phyloP scores from a whole-genome alignment of 208 protist genomes.

The Phytomonas francai region DNA sequence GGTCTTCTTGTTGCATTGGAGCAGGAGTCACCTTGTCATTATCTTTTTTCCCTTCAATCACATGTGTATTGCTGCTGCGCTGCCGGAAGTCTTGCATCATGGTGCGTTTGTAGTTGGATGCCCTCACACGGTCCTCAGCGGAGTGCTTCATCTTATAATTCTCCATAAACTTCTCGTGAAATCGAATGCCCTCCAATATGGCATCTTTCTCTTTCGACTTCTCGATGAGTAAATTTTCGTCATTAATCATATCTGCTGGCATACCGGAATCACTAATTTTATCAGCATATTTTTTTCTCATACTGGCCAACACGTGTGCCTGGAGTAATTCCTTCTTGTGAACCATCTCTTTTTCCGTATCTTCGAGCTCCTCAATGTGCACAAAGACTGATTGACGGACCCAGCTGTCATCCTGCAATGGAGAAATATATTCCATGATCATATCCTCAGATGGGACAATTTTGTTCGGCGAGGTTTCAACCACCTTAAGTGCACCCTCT shows the following conservation, averaged over 20 bases:
- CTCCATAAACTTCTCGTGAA: conserved; percentile 73
- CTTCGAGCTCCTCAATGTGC: conserved; percentile 53
- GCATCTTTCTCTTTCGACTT: conserved; percentile 25
- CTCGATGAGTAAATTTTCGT: not conserved
- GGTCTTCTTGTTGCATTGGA: not conserved
- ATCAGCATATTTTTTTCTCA: conserved; percentile 7
- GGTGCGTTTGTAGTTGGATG: conserved; percentile 34
- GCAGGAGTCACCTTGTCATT: not conserved
- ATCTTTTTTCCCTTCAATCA: not conserved
- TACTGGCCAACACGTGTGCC: conserved; percentile 47
- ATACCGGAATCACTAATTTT: no score
- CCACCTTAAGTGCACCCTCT: conserved; percentile 15
- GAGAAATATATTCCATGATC: conserved; percentile 46
- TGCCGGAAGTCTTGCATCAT: conserved; percentile 44
- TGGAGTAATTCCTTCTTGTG: conserved; percentile 73
- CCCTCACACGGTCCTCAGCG: conserved; percentile 31
- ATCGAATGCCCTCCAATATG: conserved; percentile 74
- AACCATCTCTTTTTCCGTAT: conserved; percentile 38
- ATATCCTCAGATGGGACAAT: conserved; percentile 57
- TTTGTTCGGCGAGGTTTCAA: conserved; percentile 24
- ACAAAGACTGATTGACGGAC: conserved; percentile 67
- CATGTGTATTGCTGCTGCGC: conserved; percentile 7
- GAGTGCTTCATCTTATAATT: conserved; percentile 46
- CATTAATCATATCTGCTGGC: no score
- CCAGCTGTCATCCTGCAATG: conserved; percentile 83